A percentile compares a stretch with the other conserved stretches of the same genome.
These are phyloP conservation scores for Venturia aucupariae DNA, from an alignment of 2,329 filamentous ascomycete species.

Conservation along the genomic window DNA sequence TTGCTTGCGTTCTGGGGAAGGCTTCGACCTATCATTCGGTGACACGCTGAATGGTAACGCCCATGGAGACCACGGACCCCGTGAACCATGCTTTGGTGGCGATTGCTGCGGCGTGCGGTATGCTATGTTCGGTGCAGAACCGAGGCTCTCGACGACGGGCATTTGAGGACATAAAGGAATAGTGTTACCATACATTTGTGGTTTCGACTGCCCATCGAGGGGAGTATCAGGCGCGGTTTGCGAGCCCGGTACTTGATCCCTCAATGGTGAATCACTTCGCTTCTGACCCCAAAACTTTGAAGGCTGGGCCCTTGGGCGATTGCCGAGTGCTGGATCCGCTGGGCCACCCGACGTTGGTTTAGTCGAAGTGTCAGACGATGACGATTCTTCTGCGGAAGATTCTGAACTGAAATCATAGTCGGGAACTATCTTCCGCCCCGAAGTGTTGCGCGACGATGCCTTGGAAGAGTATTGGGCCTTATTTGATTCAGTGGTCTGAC, in stretches of 20 bases:
- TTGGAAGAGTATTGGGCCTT: not conserved
- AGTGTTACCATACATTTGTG: constrained; percentile 11
- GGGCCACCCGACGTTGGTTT: constrained; percentile 3
- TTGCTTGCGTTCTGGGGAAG: not conserved
- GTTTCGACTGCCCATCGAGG: not conserved
- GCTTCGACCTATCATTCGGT: not conserved
- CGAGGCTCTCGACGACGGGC: not conserved
- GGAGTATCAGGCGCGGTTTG: not conserved
- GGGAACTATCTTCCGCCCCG: not conserved
- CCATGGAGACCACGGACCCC: not conserved
- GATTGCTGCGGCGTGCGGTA: not conserved
- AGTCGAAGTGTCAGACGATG: not conserved
- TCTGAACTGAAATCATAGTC: not conserved
- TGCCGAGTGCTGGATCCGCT: not conserved
- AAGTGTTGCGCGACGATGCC: not conserved
- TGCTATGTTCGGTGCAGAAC: not conserved
- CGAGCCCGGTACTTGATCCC: not conserved
- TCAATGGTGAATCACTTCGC: constrained; percentile 5
- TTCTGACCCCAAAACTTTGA: constrained; percentile 4
- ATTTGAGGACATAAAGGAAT: not conserved
- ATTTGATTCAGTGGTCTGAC: not conserved
- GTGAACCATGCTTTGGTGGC: not conserved
- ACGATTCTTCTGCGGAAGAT: constrained; percentile 8
- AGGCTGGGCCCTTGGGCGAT: constrained; percentile 7
- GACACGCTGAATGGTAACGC: constrained; percentile 1